phyloP scores from a whole-genome alignment of 148 eudicot species.

The Dysphania ambrosioides region DNA sequence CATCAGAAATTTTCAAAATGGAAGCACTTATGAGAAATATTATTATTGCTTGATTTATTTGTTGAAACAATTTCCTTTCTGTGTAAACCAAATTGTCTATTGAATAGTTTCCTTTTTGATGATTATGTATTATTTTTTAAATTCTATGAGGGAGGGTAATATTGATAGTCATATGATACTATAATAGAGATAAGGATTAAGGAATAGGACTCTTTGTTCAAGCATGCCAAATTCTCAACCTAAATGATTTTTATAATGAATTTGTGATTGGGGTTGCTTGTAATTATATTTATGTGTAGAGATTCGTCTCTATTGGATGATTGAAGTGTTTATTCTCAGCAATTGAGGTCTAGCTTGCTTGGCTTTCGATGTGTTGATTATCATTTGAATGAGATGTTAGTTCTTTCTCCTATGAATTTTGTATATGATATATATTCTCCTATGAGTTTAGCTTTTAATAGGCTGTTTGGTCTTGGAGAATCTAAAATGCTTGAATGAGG shows the following conservation, averaged over 20 bases:
- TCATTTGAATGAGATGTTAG: too few species aligned
- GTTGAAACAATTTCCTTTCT: too few species aligned
- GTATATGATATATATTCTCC: background rate
- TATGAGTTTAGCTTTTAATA: background rate
- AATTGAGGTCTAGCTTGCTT: background rate
- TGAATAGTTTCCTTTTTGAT: too few species aligned
- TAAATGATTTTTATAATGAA: background rate
- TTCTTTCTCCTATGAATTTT: background rate
- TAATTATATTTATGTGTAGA: background rate
- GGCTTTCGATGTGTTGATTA: background rate
- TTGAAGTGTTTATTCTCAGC: background rate
- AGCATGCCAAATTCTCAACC: background rate
- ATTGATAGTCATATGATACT: too few species aligned
- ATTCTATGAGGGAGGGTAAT: too few species aligned
- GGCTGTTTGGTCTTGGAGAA: background rate
- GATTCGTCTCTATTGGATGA: background rate
- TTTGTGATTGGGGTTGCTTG: background rate
- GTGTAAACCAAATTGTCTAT: too few species aligned
- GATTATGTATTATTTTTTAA: too few species aligned
- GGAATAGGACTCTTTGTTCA: background rate
- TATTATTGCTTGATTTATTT: too few species aligned
- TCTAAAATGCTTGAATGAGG: too few species aligned
- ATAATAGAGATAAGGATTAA: too few species aligned
- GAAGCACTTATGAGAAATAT: too few species aligned
- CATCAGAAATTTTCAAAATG: too few species aligned